Base-by-base conservation (phyloP, 768 basidiomycete species). In the Russula olivacea region DNA sequence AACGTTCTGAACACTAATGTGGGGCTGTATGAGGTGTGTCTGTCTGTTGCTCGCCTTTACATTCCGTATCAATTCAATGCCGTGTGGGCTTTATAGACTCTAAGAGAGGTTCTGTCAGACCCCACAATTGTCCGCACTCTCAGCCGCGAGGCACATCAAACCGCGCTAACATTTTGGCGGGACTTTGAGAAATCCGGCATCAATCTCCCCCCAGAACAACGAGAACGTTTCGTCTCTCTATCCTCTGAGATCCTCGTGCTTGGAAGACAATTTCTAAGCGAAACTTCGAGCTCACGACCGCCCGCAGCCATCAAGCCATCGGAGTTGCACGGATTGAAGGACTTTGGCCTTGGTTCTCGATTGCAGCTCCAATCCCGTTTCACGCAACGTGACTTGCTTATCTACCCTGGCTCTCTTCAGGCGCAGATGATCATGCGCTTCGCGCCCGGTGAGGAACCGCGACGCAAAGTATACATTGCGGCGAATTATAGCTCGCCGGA, bases 121-220 rank as follows among this genome's bases (percentile, higher is more conserved):
- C 77, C 81, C 5, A 79, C 81, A 25, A 80, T 93, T 43, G 81
- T 87, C 34, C 77, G 81, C 55, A 83, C 84, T 0, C 80, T 92
- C 56, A 82, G 80, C 55, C 82, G 81, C 14, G 91, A 93, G 71
- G 91, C 88, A n/a, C 76, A 83, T 58, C 85, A 88, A 67, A 93
- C 95, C 7, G 94, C 97, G 32, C 80, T 90, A 25, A 95, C 95
- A 64, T 98, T 98, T 75, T 88, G 93, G 83, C 83, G 89, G 52
- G 97, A 98, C 79, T 99, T 99, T 74, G 92, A 97, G 72, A 94
- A 94, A 73, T 98, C 95, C 15, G 96, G 93, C 10, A 95, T 98
- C 66, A 83, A 95, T 72, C 80, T 99, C 14, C 88, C 93, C 11
- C 83, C 87, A 0, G 79, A 79, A 11, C 80, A 93, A 68, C 83